Evolutionary conservation across 495 filamentous ascomycete species (phyloP).

Genomic region (Penicillium ochrochloron): DNA sequence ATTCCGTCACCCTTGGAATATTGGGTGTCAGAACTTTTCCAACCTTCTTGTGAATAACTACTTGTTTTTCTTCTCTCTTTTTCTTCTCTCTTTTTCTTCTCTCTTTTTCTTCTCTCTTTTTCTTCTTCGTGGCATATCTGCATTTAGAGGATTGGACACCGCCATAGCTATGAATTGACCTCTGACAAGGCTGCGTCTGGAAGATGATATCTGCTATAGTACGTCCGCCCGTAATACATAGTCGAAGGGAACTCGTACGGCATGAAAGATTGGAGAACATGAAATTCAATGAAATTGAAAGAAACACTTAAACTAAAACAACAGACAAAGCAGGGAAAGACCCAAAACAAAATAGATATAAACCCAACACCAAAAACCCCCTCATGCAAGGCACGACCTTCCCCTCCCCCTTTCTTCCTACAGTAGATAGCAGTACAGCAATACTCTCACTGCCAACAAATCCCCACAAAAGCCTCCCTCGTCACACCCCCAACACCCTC

Average conservation of each 20-base stretch:
- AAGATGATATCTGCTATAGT: not conserved
- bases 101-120: not conserved
- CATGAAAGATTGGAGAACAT: not conserved
- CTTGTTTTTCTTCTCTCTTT: not conserved
- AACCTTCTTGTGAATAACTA: constrained; percentile 10
- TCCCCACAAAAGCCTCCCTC: constrained; percentile 85
- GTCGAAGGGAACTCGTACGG: not conserved
- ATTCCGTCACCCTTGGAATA: not conserved
- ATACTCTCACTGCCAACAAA: constrained; percentile 62
- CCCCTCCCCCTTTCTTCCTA: not conserved
- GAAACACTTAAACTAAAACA: constrained; percentile 3
- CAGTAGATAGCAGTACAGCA: not conserved
- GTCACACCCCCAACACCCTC: constrained; percentile 89
- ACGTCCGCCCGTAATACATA: not conserved
- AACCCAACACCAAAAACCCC: constrained; percentile 25
- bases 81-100: not conserved
- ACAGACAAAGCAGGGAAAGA: constrained; percentile 16
- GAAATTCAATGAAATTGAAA: not conserved
- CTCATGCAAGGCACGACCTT: constrained; percentile 19
- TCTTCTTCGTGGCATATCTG: not conserved
- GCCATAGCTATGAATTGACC: not conserved
- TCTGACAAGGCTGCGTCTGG: not conserved
- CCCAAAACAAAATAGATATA: constrained; percentile 18
- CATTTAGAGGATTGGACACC: not conserved
- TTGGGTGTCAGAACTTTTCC: not conserved